phyloP scores from a whole-genome alignment of 2,329 filamentous ascomycete genomes.

The Coniochaeta sp. region DNA sequence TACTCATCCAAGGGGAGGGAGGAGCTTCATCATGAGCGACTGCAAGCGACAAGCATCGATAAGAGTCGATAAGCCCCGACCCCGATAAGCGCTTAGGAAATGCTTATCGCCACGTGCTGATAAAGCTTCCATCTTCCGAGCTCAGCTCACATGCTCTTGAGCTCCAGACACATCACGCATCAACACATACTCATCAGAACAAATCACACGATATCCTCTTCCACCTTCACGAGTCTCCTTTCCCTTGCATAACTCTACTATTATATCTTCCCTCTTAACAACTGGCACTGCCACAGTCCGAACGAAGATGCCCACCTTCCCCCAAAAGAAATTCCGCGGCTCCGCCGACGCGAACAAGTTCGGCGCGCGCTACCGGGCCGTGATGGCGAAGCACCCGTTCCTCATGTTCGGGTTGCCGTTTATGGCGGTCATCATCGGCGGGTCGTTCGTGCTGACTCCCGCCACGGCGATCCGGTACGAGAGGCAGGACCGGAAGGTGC shows the following conservation, averaged over 20 bases:
- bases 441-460: conserved; percentile 89
- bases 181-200: background rate
- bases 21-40: too few species aligned
- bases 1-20: too few species aligned
- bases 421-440: conserved; percentile 79
- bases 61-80: too few species aligned
- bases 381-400: conserved; percentile 76
- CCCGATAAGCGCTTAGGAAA: too few species aligned
- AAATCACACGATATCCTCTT: too few species aligned
- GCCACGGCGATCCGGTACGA: conserved; percentile 93
- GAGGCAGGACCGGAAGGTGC: conserved; percentile 81
- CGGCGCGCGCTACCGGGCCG: conserved; percentile 68
- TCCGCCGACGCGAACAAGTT: conserved; percentile 60
- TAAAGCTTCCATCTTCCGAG: background rate
- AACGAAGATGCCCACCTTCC: conserved; percentile 55
- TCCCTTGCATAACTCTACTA: background rate
- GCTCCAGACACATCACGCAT: too few species aligned
- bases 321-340: conserved; percentile 63
- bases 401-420: conserved; percentile 92
- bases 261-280: too few species aligned
- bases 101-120: background rate
- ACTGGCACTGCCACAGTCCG: too few species aligned
- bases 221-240: too few species aligned
- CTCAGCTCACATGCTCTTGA: too few species aligned
- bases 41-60: too few species aligned